Conservation (phyloP, 2,329 filamentous ascomycete genomes). For the Monascus ruber region DNA sequence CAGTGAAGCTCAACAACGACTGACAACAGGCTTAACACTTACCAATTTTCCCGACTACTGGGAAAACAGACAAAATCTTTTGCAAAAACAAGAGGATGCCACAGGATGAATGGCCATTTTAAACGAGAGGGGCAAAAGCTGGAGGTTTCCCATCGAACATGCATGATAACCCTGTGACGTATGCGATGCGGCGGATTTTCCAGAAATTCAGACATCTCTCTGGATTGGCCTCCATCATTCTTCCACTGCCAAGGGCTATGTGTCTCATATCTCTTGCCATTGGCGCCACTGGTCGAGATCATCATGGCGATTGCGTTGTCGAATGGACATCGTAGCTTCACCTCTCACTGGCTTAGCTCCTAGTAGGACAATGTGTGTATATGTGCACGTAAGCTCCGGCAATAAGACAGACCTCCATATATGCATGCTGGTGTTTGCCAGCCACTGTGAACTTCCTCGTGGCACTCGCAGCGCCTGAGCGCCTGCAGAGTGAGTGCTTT, state of each 20-base stretch:
- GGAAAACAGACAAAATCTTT: background rate
- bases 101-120: background rate
- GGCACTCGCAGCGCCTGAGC: too few relatives aligned
- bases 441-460: too few relatives aligned
- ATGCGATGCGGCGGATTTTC: background rate
- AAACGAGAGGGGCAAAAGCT: background rate
- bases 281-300: background rate
- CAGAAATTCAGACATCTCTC: background rate
- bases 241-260: too few relatives aligned
- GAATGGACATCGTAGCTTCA: too few relatives aligned
- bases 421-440: too few relatives aligned
- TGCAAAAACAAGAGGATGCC: background rate
- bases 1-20: slow-evolving; percentile 7
- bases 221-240: background rate
- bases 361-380: too few relatives aligned
- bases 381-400: too few relatives aligned
- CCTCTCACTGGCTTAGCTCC: background rate
- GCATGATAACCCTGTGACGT: background rate
- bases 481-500: too few relatives aligned
- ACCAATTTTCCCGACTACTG: background rate
- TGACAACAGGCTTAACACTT: too few relatives aligned
- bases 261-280: background rate
- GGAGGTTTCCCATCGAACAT: background rate
- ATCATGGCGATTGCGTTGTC: background rate
- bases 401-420: too few relatives aligned